These are phyloP conservation scores for Schoenoplectus triqueter DNA, from an alignment of 202 grass and related monocot genomes.

Conservation along the genomic window DNA sequence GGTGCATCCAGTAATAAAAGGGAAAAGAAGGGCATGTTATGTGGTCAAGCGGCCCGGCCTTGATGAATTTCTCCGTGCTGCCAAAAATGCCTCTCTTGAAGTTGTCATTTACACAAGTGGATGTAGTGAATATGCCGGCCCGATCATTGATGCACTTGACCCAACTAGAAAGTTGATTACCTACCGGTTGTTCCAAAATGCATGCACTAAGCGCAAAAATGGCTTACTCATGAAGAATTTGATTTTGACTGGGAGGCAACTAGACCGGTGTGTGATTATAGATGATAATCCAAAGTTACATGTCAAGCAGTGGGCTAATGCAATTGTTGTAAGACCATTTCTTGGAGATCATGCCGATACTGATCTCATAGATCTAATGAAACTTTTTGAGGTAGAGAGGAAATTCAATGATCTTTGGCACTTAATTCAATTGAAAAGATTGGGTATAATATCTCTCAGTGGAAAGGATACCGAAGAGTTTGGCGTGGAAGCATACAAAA, in stretches of 20 bases:
- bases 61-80: conserved; percentile 17
- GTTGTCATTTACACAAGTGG: conserved; percentile 20
- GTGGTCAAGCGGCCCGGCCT: neutral
- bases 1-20: conserved; percentile 24
- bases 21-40: conserved; percentile 12
- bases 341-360: neutral
- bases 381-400: neutral
- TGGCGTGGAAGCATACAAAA: neutral
- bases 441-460: neutral
- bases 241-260: neutral
- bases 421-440: conserved; percentile 16
- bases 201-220: neutral
- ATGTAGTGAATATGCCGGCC: neutral
- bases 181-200: conserved; percentile 13
- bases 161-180: neutral
- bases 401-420: conserved; percentile 27
- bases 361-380: neutral
- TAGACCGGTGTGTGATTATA: conserved; percentile 10
- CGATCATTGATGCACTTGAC: conserved; percentile 15
- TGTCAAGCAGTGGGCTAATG: conserved; percentile 22
- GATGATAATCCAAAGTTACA: neutral
- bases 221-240: conserved; percentile 16
- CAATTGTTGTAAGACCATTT: conserved; percentile 18
- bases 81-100: conserved; percentile 19
- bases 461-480: conserved; percentile 1